Percentiles rank a stretch among this genome's conserved stretches.
These are phyloP conservation scores for Tephrocybe sp. DNA, from an alignment of 768 basidiomycete genomes.

Conservation along the genomic window DNA sequence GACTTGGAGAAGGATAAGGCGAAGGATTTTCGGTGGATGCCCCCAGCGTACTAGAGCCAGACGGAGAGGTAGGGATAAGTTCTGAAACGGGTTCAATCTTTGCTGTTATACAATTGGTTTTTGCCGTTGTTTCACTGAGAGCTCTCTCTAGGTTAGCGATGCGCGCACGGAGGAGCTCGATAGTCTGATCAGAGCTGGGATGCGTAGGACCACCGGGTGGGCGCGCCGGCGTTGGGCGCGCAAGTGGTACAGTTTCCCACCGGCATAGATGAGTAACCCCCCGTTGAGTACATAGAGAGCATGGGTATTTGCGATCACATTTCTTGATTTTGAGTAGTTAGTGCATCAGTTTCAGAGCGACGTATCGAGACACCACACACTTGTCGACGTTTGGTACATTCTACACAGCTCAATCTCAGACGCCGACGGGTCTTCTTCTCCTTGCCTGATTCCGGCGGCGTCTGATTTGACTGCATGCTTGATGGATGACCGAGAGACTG, in stretches of 20 bases:
- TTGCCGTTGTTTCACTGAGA: slow-evolving; percentile 18
- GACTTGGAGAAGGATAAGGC: slow-evolving; percentile 16
- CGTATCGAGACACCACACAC: slow-evolving; percentile 25
- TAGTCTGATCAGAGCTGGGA: slow-evolving; percentile 16
- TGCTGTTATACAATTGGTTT: slow-evolving; percentile 1
- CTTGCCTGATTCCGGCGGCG: slow-evolving; percentile 21
- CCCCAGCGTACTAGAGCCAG: slow-evolving; percentile 20
- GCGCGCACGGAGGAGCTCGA: slow-evolving; percentile 25
- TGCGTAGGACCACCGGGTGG: slow-evolving; percentile 23
- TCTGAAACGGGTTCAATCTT: slow-evolving; percentile 14
- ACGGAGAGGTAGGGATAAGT: slow-evolving; percentile 13
- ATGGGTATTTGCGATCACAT: slow-evolving; percentile 49
- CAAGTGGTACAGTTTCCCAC: slow-evolving; percentile 44
- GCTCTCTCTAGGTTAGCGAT: slow-evolving; percentile 28
- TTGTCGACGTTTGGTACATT: slow-evolving; percentile 57
- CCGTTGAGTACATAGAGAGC: slow-evolving; percentile 38
- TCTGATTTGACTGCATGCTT: slow-evolving; percentile 9
- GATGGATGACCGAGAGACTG: not conserved
- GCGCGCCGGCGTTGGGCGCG: slow-evolving; percentile 40
- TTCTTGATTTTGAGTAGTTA: slow-evolving; percentile 33
- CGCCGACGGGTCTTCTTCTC: slow-evolving; percentile 52
- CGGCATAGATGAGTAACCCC: slow-evolving; percentile 45
- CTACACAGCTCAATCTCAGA: slow-evolving; percentile 53
- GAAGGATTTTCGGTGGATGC: slow-evolving; percentile 18
- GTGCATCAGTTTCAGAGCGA: not conserved